Base-by-base conservation (phyloP, 257 asterid species). In the Leptodermis oblonga region DNA sequence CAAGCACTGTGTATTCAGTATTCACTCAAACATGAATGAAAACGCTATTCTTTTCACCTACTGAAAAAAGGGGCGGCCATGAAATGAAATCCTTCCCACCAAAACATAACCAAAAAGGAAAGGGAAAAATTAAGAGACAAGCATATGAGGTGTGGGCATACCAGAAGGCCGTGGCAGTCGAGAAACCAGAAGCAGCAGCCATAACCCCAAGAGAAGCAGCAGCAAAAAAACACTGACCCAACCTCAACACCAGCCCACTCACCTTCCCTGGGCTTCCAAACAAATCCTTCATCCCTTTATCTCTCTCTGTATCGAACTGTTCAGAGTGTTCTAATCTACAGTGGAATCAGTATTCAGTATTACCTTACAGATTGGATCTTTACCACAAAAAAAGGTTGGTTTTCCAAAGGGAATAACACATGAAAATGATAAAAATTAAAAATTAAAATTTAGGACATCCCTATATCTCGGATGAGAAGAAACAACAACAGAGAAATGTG, bases 101-200 rank as follows among this genome's bases (percentile, higher is more conserved):
- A 22, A 51, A 23, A 67, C 30, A 79, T 62, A n/a, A 61, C 28
- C 42, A 36, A 68, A 49, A 7, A 3, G 41, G 33, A 18, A 13
- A 18, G 46, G n/a, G 51, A 53, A 66, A 7, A 13, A 23, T 31
- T 8, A 62, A n/a, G 14, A 45, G 5, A 60, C 5, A n/a, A 30
- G 4, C 22, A 43, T 25, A 33, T 49, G n/a, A n/a, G n/a, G 28
- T 48, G 60, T 9, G 65, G 68, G 28, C n/a, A 4, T 82, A 90
- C 98, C 97, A 90, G 80, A 88, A 92, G 75, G 97, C 92, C 39
- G 98, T 87, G 71, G 90, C 75, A 62, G 81, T 74, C 54, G 92
- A 82, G 83, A 90, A 92, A 65, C 95, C 98, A 82, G 92, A 75
- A 76, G 97, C 89, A 65, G 97, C 80, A 48, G 90, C 90, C 98